Conservation (phyloP, 257 asterid species). For the Voacanga thouarsii region DNA sequence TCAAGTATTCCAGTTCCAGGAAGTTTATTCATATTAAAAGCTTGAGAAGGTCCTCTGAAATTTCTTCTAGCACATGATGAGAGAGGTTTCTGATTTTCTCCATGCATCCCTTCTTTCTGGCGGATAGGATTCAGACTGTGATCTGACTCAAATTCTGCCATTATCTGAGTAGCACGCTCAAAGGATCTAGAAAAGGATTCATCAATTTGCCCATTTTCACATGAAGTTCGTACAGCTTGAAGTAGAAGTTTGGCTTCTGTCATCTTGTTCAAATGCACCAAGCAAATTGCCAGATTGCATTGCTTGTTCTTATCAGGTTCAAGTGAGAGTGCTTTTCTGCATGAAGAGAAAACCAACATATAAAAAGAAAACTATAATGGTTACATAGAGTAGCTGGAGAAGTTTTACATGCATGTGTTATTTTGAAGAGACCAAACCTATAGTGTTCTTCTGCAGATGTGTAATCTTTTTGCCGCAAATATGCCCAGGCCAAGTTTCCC, state of each 20-base stretch:
- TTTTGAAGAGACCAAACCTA: constrained; percentile 38
- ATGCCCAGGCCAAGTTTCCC: constrained; percentile 95
- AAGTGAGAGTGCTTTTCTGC: constrained; percentile 83
- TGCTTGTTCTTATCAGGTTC: constrained; percentile 80
- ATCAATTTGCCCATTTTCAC: constrained; percentile 36
- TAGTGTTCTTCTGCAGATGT: constrained; percentile 74
- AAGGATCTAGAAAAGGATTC: constrained; percentile 65
- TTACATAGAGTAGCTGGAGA: background rate
- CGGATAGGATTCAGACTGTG: constrained; percentile 1
- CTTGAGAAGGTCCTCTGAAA: constrained; percentile 1
- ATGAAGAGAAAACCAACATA: constrained; percentile 3
- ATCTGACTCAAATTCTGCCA: constrained; percentile 25
- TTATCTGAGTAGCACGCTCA: constrained; percentile 41
- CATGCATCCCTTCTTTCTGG: background rate
- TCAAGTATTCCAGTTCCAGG: constrained; percentile 4
- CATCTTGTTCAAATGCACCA: constrained; percentile 72
- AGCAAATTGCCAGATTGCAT: constrained; percentile 85
- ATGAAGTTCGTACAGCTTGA: constrained; percentile 47
- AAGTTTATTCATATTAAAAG: background rate
- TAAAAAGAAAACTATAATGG: too few species aligned
- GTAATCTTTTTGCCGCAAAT: constrained; percentile 66
- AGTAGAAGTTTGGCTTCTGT: constrained; percentile 84
- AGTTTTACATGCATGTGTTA: background rate
- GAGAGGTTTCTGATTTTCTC: constrained; percentile 1
- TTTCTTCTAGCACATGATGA: constrained; percentile 8